These are phyloP conservation scores for Raphanus raphanistrum DNA, from an alignment of 345 rosid genomes.

Conservation along the genomic window DNA sequence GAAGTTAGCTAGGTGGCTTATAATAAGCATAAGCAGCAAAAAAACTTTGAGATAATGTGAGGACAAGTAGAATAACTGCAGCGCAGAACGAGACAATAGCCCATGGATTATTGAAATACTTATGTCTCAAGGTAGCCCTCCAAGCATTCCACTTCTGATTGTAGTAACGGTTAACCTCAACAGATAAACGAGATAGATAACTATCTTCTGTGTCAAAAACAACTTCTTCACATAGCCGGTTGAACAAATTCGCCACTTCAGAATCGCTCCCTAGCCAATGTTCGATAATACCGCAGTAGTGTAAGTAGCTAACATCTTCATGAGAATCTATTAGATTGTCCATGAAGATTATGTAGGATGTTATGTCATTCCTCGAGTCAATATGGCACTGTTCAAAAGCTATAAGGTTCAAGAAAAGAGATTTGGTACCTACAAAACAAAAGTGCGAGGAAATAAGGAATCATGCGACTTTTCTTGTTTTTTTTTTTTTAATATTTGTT, in stretches of 20 bases:
- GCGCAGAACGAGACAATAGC: constrained; percentile 72
- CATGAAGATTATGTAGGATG: constrained; percentile 83
- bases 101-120: constrained; percentile 83
- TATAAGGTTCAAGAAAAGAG: constrained; percentile 82
- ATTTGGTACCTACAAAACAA: constrained; percentile 51
- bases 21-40: constrained; percentile 69
- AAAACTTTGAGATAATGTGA: constrained; percentile 76
- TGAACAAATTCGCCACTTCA: constrained; percentile 84
- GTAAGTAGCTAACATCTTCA: constrained; percentile 76
- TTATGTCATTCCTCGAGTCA: constrained; percentile 72
- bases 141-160: constrained; percentile 84
- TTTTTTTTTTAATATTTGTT: neutral
- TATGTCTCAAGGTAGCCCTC: constrained; percentile 77
- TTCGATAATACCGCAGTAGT: constrained; percentile 69
- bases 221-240: constrained; percentile 82
- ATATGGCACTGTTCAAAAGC: constrained; percentile 84
- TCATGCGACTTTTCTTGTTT: neutral
- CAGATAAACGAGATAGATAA: constrained; percentile 61
- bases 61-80: constrained; percentile 61
- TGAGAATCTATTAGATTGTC: constrained; percentile 87
- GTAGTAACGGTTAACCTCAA: constrained; percentile 63
- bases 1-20: constrained; percentile 46
- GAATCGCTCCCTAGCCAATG: constrained; percentile 90
- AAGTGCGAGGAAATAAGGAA: neutral
- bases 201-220: constrained; percentile 75